A percentile compares a stretch with the other conserved stretches of the same genome.
These are phyloP conservation scores for Senna tora DNA, from an alignment of 306 rosid genomes.

Conservation along the genomic window DNA sequence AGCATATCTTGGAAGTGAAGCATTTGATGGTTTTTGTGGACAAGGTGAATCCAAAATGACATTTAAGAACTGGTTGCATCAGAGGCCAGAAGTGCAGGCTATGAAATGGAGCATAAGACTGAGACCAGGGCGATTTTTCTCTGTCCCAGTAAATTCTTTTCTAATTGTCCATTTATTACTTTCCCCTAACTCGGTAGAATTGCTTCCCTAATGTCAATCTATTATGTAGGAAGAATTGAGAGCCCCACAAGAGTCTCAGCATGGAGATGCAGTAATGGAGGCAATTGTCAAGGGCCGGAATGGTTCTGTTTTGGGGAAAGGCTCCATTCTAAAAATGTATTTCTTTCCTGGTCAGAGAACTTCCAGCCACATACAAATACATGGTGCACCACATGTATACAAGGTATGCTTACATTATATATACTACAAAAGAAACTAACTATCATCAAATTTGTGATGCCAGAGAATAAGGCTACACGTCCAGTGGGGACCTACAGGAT, in stretches of 20 bases:
- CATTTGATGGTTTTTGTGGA: conserved; percentile 84
- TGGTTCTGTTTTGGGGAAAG: conserved; percentile 88
- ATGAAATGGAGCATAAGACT: conserved; percentile 95
- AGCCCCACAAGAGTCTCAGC: conserved; percentile 82
- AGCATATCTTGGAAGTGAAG: conserved; percentile 95
- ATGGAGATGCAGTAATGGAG: conserved; percentile 96
- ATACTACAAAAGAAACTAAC: conserved; percentile 39
- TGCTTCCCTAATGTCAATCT: conserved; percentile 40
- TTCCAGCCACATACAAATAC: conserved; percentile 79
- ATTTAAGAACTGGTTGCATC: conserved; percentile 86
- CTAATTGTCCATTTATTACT: conserved; percentile 1
- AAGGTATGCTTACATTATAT: conserved; percentile 59
- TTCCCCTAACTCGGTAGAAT: conserved; percentile 26
- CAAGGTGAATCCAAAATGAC: conserved; percentile 73
- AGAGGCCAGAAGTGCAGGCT: conserved; percentile 87
- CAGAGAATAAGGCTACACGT: conserved; percentile 51
- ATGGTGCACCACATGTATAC: conserved; percentile 83
- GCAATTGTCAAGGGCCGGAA: conserved; percentile 71
- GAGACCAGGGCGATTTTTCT: conserved; percentile 82
- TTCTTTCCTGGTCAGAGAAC: conserved; percentile 96
- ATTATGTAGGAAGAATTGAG: conserved; percentile 75
- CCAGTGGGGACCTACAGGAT: conserved; percentile 48
- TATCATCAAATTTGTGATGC: conserved; percentile 46
- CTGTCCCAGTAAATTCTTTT: conserved; percentile 68
- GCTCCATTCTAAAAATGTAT: conserved; percentile 88